Evolutionary conservation across 2,329 filamentous ascomycete genomes (phyloP).

Genomic region (Rutstroemia sp.): DNA sequence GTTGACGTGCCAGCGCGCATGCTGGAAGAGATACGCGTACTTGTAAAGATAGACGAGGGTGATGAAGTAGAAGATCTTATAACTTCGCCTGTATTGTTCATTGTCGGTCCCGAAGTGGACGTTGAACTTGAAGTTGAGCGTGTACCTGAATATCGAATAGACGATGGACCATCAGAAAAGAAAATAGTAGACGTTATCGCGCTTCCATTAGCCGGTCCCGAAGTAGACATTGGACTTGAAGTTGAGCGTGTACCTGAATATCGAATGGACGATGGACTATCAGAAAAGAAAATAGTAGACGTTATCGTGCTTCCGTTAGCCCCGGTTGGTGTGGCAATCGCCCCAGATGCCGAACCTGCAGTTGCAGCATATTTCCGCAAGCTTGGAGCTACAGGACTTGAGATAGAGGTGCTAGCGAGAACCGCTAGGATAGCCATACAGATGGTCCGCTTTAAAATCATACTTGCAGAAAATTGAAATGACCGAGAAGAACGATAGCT

Average conservation of each 20-base stretch:
- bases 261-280: not conserved
- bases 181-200: no score
- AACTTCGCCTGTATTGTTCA: no score
- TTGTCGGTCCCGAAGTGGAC: no score
- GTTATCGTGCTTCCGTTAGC: not conserved
- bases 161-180: no score
- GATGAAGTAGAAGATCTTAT: no score
- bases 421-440: not conserved
- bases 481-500: conserved; percentile 8
- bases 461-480: conserved; percentile 8
- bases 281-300: not conserved
- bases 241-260: not conserved
- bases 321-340: not conserved
- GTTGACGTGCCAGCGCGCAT: not conserved
- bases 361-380: not conserved
- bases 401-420: not conserved
- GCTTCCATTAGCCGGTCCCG: no score
- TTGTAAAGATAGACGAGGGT: not conserved
- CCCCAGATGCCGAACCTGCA: not conserved
- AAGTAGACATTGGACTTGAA: not conserved
- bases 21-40: not conserved
- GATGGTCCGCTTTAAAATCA: conserved; percentile 7
- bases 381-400: not conserved
- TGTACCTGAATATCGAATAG: no score
- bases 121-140: no score